Base-by-base conservation (phyloP, 768 basidiomycete species). In the Mycena pura region DNA sequence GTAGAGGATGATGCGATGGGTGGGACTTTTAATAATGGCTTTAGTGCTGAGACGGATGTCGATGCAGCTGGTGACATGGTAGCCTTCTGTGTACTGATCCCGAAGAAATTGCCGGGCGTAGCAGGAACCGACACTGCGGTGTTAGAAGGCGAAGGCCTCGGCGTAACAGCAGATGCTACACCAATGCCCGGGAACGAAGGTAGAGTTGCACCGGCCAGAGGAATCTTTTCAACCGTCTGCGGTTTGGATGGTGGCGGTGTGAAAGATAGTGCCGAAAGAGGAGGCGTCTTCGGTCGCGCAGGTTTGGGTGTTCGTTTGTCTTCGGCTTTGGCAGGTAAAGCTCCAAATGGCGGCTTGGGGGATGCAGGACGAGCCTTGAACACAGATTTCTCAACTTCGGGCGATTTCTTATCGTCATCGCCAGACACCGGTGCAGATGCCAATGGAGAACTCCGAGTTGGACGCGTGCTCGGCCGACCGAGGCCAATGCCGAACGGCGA, bases 361-460 rank as follows among this genome's bases (percentile, higher is more conserved):
- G 78, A 75, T 19, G 79, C 77, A 5, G 78, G 75, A 8, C 71
- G 78, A n/a, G 74, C 72, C 46, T 74, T 77, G 14, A 66, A 68
- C 43, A 68, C 60, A 9, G 70, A 52, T 57, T 68, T 68, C 21
- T 66, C 57, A 34, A 25, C 44, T n/a, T 40, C 14, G 13, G 34
- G 43, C 9, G 55, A 22, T 38, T 61, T 40, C 19, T 63, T 80
- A 13, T 76, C 77, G 9, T 84, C 84, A 15, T 82, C 75, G 6
- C 66, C 77, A 63, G 78, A 84, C 55, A 76, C 76, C 51, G 86
- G 77, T 6, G 80, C 77, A 57, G 73, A 85, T 5, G 91, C 87
- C 47, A 93, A 77, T 2, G 92, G 92, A 3, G 92, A 92, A 65
- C 92, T 93, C n/a, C 89, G 85, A 3, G 80, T 73, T 0, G 91